These are phyloP conservation scores for Trematosphaeria pertusa DNA, from an alignment of 2,329 filamentous ascomycete genomes.

Conservation along the genomic window DNA sequence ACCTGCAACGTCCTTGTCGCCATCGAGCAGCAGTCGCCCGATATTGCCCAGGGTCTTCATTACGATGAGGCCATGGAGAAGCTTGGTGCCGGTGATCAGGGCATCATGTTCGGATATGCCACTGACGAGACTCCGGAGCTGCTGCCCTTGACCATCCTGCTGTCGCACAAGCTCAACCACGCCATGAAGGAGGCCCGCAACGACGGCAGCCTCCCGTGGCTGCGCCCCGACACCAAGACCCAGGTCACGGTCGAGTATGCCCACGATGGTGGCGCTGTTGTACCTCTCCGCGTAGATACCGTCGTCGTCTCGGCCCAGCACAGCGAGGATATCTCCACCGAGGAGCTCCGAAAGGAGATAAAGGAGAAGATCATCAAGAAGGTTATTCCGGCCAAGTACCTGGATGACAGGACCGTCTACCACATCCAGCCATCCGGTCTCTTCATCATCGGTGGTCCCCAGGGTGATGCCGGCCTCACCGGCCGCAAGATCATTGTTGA, in stretches of 20 bases:
- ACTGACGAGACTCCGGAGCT: constrained; percentile 98
- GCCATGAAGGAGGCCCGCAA: constrained; percentile 91
- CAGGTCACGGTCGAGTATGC: constrained; percentile 99
- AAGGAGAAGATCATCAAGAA: constrained; percentile 96
- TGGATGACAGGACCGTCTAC: constrained; percentile 93
- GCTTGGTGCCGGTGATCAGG: constrained; percentile 98
- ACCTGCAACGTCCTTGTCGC: constrained; percentile 98
- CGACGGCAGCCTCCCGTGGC: constrained; percentile 87
- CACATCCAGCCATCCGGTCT: constrained; percentile 98
- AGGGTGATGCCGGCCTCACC: constrained; percentile 98
- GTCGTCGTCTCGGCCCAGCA: constrained; percentile 97
- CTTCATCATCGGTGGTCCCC: constrained; percentile 98
- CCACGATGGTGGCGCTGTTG: constrained; percentile 91
- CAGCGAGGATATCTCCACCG: constrained; percentile 84
- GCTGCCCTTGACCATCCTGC: constrained; percentile 89
- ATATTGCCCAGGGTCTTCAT: constrained; percentile 98
- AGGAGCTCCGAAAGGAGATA: constrained; percentile 92
- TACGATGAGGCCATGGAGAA: constrained; percentile 97
- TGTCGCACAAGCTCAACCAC: constrained; percentile 96
- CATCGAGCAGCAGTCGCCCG: constrained; percentile 98
- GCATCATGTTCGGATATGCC: constrained; percentile 99
- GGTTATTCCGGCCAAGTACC: constrained; percentile 89
- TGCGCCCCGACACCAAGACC: constrained; percentile 99
- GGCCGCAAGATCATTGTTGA: constrained; percentile 99
- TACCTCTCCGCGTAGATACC: constrained; percentile 92